phyloP scores from a whole-genome alignment of 148 eudicot species.

The Suaeda aralocaspica region DNA sequence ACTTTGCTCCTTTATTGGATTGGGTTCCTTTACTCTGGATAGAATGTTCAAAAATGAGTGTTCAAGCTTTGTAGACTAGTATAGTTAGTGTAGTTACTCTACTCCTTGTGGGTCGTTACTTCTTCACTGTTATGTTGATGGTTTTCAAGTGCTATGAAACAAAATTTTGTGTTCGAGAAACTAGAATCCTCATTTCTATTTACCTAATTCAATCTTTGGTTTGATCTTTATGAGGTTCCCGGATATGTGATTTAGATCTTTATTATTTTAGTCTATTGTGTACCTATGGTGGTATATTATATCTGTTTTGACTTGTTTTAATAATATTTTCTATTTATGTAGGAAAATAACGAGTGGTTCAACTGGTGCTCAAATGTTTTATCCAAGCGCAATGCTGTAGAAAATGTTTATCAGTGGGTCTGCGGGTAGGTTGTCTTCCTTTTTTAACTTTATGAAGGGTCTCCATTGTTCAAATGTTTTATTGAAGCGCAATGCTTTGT shows the following conservation, averaged over 20 bases:
- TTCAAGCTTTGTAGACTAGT: background rate
- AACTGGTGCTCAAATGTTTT: constrained; percentile 81
- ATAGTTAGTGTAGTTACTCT: background rate
- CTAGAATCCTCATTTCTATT: background rate
- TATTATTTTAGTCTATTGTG: background rate
- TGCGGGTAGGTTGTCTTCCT: constrained; percentile 67
- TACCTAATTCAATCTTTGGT: background rate
- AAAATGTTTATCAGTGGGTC: constrained; percentile 89
- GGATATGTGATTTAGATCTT: background rate
- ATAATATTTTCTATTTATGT: constrained; percentile 8
- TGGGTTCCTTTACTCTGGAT: background rate
- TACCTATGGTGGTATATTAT: background rate
- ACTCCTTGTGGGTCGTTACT: background rate
- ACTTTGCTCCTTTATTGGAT: too few relatives aligned
- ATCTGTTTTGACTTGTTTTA: background rate
- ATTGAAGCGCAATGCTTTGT: too few relatives aligned
- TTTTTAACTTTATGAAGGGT: background rate
- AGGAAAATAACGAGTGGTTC: constrained; percentile 81
- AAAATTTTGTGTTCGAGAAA: background rate
- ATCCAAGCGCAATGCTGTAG: constrained; percentile 70
- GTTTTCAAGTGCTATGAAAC: background rate
- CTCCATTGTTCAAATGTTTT: background rate
- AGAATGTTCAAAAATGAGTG: background rate
- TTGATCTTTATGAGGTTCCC: background rate
- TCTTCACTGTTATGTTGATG: background rate